Evolutionary conservation across 441 rosid species (phyloP).

Genomic region (Populus hybrid): DNA sequence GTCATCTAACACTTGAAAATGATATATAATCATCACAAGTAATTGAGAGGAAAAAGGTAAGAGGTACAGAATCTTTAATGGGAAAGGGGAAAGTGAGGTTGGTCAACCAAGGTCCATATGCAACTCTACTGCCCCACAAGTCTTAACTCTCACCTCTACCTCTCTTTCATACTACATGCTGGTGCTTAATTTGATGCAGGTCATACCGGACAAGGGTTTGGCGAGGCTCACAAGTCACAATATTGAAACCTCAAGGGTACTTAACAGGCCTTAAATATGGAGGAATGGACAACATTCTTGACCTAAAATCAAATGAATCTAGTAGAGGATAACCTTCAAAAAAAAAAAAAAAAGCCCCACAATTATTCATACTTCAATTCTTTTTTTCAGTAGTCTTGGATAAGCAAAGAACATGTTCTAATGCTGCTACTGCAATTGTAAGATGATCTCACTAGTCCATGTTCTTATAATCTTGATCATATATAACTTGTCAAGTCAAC

Average conservation of each 20-base stretch:
- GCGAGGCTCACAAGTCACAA: constrained; percentile 32
- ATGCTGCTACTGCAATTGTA: too few species aligned
- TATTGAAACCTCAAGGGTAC: constrained; percentile 32
- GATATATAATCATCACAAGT: background rate
- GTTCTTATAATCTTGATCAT: background rate
- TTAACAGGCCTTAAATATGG: constrained; percentile 35
- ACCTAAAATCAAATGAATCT: constrained; percentile 31
- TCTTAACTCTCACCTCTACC: background rate
- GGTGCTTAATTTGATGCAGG: constrained; percentile 18
- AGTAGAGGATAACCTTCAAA: constrained; percentile 32
- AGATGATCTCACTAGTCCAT: background rate
- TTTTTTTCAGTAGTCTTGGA: background rate
- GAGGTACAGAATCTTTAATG: constrained; percentile 5
- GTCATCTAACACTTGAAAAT: background rate
- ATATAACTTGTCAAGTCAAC: background rate
- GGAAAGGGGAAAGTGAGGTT: constrained; percentile 26
- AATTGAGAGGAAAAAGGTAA: background rate
- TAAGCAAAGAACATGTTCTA: background rate
- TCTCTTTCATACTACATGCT: background rate
- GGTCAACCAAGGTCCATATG: constrained; percentile 24
- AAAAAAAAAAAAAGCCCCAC: background rate
- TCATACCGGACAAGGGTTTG: constrained; percentile 30
- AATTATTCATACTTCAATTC: background rate
- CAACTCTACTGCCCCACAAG: constrained; percentile 5
- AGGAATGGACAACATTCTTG: constrained; percentile 37